phyloP scores from a whole-genome alignment of 2,329 filamentous ascomycete species.

The Penicillium olsonii region DNA sequence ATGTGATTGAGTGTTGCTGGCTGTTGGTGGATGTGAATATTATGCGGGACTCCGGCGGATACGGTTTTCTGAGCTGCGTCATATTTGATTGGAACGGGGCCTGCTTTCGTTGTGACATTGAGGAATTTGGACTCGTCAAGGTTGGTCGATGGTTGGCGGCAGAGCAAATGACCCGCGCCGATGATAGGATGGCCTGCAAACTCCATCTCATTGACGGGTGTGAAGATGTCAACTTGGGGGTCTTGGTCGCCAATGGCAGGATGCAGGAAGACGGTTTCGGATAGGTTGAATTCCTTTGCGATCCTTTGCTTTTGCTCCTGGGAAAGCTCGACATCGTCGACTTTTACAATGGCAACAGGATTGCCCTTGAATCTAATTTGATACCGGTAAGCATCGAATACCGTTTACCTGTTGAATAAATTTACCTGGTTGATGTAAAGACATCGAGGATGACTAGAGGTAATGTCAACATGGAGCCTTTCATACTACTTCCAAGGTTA shows the following conservation, averaged over 20 bases:
- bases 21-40: slow-evolving; percentile 60
- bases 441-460: background rate
- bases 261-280: slow-evolving; percentile 65
- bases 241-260: slow-evolving; percentile 39
- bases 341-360: slow-evolving; percentile 3
- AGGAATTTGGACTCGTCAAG: slow-evolving; percentile 14
- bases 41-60: slow-evolving; percentile 65
- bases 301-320: slow-evolving; percentile 60
- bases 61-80: slow-evolving; percentile 47
- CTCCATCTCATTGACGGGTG: slow-evolving; percentile 55
- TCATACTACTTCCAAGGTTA: background rate
- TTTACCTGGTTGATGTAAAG: background rate
- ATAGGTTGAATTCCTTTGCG: slow-evolving; percentile 64
- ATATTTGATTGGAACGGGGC: slow-evolving; percentile 45
- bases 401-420: background rate
- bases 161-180: slow-evolving; percentile 49
- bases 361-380: background rate
- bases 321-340: slow-evolving; percentile 35
- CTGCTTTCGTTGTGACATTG: slow-evolving; percentile 41
- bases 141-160: slow-evolving; percentile 22
- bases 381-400: background rate
- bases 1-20: slow-evolving; percentile 24
- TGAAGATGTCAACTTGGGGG: slow-evolving; percentile 61
- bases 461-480: background rate
- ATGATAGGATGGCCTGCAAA: slow-evolving; percentile 65